Conservation (phyloP, 2,329 filamentous ascomycete species). For the Chaetomium sp. region DNA sequence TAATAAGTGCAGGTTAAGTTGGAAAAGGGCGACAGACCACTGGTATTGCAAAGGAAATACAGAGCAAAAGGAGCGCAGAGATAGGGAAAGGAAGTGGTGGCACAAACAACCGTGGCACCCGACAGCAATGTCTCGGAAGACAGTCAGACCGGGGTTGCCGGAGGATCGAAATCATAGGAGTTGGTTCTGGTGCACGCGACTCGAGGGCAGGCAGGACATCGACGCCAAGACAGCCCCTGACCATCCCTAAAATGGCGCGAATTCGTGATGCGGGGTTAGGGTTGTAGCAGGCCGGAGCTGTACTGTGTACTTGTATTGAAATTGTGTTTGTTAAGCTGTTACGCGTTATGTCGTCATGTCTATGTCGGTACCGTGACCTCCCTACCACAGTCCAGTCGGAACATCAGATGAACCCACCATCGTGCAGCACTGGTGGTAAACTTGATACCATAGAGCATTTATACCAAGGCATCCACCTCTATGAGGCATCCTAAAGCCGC, state of each 20-base stretch:
- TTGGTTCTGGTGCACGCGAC: not conserved
- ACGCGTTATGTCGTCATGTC: not conserved
- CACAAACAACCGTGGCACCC: not conserved
- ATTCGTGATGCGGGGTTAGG: constrained; percentile 16
- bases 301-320: too few relatives aligned
- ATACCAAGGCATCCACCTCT: constrained; percentile 29
- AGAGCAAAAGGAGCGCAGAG: not conserved
- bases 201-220: not conserved
- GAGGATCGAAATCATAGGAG: not conserved
- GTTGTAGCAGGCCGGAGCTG: constrained; percentile 1
- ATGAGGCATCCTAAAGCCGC: constrained; percentile 13
- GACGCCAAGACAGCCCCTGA: constrained; percentile 12
- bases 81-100: not conserved
- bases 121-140: not conserved
- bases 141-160: not conserved
- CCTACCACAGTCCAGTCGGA: too few relatives aligned
- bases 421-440: too few relatives aligned
- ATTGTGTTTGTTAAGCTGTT: not conserved
- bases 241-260: constrained; percentile 1
- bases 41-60: not conserved
- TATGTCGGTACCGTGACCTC: too few relatives aligned
- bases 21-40: not conserved
- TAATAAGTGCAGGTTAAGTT: not conserved
- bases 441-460: constrained; percentile 23
- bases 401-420: too few relatives aligned